Evolutionary conservation across 305 asterid species (phyloP), one percentile per base, ranked within the genome.

Genomic region (Solanum hybrid): DNA sequence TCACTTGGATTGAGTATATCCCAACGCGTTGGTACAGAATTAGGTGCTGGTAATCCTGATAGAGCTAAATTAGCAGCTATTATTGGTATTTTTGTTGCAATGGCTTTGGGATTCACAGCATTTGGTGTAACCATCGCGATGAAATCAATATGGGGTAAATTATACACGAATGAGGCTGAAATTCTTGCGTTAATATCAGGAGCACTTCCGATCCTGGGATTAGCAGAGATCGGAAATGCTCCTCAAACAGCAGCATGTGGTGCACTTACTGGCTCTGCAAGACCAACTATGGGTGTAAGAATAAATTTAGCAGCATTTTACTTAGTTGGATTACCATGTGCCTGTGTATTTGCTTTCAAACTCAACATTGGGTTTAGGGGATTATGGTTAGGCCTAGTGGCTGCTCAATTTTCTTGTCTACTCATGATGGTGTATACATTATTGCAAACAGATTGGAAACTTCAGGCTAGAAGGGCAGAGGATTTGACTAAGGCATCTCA

Each of bases 171-270:
- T 6, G 98, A 96, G 34, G 89, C 92, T 0, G 94, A 95, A 90
- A 94, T 96, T 4, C 88, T 94, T 86, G 92, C 33, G 12, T 41
- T 95, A 65, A 91, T 96, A 4, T 88, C 97, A 3, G 24, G 93
- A 33, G 96, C 92, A 3, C 95, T 96, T 20, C 99, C 99, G 1
- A 93, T 95, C 1, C 65, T 96, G 86, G 98, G 99, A 61, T 36
- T 96, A 88, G 98, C 98, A 1, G 99, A 96, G 70, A 90, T 96
- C 0, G 98, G 98, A 12, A 96, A 96, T 72, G 91, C 98, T 9
- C 95, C 99, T 1, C 99, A 96, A 92, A 96, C 99, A 38, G 97
- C 96, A 33, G 97, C 95, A 4, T 93, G 97, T 33, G 99, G 99
- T 32, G 98, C 92, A 17, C 91, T 96, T 31, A 96, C 95, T 31